These are phyloP conservation scores for Encephalitozoon intestinalis DNA, from an alignment of 371 early-diverging fungal species.

Conservation along the genomic window DNA sequence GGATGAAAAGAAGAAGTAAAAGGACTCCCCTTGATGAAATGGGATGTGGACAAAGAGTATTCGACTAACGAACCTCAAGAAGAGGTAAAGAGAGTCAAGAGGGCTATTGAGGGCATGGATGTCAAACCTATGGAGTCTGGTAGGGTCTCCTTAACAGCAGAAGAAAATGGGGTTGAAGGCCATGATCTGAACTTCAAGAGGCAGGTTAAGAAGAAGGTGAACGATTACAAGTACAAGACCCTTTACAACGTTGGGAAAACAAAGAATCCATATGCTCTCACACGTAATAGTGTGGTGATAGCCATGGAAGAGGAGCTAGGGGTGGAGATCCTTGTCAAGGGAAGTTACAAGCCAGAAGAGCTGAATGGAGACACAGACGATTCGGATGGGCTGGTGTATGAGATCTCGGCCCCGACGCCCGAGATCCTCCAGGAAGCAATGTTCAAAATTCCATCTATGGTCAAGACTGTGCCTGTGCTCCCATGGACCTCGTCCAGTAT, in stretches of 20 bases:
- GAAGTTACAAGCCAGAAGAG: background rate
- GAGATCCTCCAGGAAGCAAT: background rate
- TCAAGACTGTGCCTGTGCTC: background rate
- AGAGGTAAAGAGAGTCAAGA: background rate
- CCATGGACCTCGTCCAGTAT: background rate
- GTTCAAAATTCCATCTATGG: background rate
- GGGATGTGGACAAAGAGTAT: background rate
- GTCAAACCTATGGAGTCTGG: background rate
- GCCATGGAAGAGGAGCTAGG: slow-evolving; percentile 8
- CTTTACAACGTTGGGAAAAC: background rate
- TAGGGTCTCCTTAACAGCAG: background rate
- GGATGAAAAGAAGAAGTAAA: background rate
- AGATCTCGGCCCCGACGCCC: background rate
- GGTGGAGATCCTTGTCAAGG: slow-evolving; percentile 12
- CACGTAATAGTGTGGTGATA: slow-evolving; percentile 2
- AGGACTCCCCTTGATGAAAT: background rate
- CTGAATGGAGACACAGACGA: background rate
- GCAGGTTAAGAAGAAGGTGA: slow-evolving; percentile 3
- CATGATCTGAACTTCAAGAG: background rate
- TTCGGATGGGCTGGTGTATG: background rate
- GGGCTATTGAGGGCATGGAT: background rate
- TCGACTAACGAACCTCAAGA: background rate
- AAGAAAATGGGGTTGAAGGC: background rate
- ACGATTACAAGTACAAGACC: background rate
- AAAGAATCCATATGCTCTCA: background rate